A percentile compares a stretch with the other conserved stretches of the same genome.
These are phyloP conservation scores for Monosporascus sp. DNA, from an alignment of 2,329 filamentous ascomycete species.

Conservation along the genomic window DNA sequence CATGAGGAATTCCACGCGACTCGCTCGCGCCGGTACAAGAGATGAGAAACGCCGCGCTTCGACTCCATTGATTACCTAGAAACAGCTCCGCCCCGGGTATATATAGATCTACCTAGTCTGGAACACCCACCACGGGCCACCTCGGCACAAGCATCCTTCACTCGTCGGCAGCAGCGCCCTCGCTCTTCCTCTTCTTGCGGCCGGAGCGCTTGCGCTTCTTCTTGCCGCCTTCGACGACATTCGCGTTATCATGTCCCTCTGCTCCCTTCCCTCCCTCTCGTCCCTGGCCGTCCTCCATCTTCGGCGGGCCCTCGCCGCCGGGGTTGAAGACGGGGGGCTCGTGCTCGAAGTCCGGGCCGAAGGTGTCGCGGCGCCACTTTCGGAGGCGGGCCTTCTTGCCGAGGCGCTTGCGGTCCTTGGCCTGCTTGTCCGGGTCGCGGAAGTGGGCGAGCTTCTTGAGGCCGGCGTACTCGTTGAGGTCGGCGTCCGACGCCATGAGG, in stretches of 20 bases:
- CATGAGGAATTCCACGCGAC: too few species aligned
- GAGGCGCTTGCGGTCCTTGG: conserved; percentile 78
- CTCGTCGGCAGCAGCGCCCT: conserved; percentile 1
- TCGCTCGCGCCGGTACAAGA: too few species aligned
- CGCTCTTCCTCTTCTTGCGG: conserved; percentile 19
- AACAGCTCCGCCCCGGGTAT: neutral
- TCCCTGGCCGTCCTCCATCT: conserved; percentile 8
- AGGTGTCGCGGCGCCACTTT: conserved; percentile 71
- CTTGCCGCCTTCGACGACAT: conserved; percentile 32
- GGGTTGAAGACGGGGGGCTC: conserved; percentile 56
- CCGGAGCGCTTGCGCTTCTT: conserved; percentile 29
- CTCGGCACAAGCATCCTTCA: neutral
- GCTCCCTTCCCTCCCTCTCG: conserved; percentile 17
- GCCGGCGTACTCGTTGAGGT: conserved; percentile 85
- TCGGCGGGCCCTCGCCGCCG: conserved; percentile 30
- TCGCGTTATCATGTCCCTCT: conserved; percentile 13
- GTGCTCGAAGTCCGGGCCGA: conserved; percentile 53
- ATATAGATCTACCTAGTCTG: conserved; percentile 4
- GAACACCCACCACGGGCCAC: neutral
- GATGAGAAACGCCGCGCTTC: too few species aligned
- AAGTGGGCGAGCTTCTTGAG: conserved; percentile 93
- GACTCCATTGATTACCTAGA: too few species aligned
- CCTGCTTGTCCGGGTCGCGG: conserved; percentile 83
- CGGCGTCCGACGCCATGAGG: conserved; percentile 75
- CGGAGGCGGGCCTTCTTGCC: conserved; percentile 88